Evolutionary conservation across 129 eudicot genomes (phyloP).

Genomic region (Saussurea involucrata): DNA sequence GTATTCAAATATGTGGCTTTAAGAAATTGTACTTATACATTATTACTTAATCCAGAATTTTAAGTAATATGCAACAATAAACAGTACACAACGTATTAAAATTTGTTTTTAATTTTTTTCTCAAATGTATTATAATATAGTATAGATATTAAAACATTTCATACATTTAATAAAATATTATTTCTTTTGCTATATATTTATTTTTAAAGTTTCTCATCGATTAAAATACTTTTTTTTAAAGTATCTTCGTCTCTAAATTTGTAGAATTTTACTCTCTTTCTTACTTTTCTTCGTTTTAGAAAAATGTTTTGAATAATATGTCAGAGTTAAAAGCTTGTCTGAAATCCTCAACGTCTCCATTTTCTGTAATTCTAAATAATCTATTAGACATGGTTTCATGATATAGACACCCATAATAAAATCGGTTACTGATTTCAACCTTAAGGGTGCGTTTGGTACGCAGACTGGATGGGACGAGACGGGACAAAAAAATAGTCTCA

Average conservation of each 20-base stretch:
- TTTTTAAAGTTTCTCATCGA: background rate
- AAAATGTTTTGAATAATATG: background rate
- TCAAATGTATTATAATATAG: too few species aligned
- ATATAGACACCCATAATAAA: background rate
- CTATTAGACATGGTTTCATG: background rate
- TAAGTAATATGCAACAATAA: too few species aligned
- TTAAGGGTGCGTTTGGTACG: too few species aligned
- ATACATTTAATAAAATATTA: background rate
- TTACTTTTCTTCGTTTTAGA: background rate
- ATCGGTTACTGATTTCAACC: background rate
- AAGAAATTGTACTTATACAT: too few species aligned
- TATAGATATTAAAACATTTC: background rate
- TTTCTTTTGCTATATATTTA: background rate
- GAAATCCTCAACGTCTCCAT: background rate
- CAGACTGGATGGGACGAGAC: too few species aligned
- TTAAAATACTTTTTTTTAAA: background rate
- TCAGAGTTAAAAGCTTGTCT: background rate
- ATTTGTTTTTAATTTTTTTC: too few species aligned
- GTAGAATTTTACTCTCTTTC: too few species aligned
- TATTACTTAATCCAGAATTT: too few species aligned
- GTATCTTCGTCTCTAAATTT: background rate
- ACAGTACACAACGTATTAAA: too few species aligned
- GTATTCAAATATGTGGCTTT: too few species aligned
- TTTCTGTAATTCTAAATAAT: too few species aligned
- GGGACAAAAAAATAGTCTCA: too few species aligned